phyloP scores from a whole-genome alignment of 306 rosid genomes.

The Citrullus colocynthis region DNA sequence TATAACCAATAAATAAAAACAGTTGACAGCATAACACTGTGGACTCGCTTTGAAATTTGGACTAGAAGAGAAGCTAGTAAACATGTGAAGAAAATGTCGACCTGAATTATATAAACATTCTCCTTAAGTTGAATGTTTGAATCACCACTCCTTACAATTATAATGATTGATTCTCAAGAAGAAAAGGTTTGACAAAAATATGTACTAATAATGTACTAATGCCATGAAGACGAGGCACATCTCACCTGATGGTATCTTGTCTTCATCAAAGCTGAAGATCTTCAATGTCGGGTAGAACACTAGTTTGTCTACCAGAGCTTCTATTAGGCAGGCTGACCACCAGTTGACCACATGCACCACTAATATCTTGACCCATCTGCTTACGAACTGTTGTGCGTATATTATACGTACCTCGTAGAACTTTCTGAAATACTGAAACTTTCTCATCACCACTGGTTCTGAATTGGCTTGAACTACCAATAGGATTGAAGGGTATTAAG shows the following conservation, averaged over 20 bases:
- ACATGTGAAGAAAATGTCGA: neutral
- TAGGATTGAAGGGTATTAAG: conserved; percentile 89
- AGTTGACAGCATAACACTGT: neutral
- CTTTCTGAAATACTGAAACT: conserved; percentile 62
- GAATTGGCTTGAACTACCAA: conserved; percentile 70
- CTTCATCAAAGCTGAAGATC: conserved; percentile 50
- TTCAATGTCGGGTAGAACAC: conserved; percentile 64
- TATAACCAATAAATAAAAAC: neutral
- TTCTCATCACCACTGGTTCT: conserved; percentile 53
- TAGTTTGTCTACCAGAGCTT: conserved; percentile 29
- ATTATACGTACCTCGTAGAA: conserved; percentile 59
- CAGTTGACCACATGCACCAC: conserved; percentile 98
- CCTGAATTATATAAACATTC: neutral
- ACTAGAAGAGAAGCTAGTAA: neutral
- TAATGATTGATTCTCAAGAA: neutral
- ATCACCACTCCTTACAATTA: neutral
- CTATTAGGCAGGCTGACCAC: conserved; percentile 50
- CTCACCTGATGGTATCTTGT: conserved; percentile 16
- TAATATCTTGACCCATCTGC: conserved; percentile 94
- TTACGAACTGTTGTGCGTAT: conserved; percentile 80
- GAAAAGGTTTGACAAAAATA: neutral
- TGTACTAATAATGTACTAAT: neutral
- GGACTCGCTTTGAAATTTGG: neutral
- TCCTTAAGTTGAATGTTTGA: no score
- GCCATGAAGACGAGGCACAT: neutral